Base-by-base conservation (phyloP, 2,329 filamentous ascomycete species). In the Nannizziopsis barbatae region DNA sequence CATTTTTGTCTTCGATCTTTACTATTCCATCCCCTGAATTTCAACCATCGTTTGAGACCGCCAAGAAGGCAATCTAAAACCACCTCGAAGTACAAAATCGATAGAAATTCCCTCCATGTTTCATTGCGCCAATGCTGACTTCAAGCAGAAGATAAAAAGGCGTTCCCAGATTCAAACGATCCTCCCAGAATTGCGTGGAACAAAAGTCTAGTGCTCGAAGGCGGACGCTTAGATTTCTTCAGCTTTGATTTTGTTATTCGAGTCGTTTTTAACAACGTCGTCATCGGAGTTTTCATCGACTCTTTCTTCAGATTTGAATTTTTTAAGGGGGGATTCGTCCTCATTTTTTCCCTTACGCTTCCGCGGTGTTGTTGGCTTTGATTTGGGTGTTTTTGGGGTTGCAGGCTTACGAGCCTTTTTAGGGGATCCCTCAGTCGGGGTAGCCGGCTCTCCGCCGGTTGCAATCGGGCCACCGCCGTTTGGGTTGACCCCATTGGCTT, bases 401-500 rank as follows among this genome's bases (percentile, higher is more conserved):
- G 33, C 43, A 44, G 36, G 52, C 44, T 60, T 57, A 49, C 60
- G 60, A 43, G 57, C 48, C 36, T 51, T 53, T 48, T 50, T 47
- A 22, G 46, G 47, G 9, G 61, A 61, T 45, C 55, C 36, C 8
- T 47, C 37, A 6, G 38, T 38, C 37, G 33, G 6, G 5, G 43
- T n/a, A 22, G 31, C 18, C 27, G 50, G 22, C 7, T 27, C 22
- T 4, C 22, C 22, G 7, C 22, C 7, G 22, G 22, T 27, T 27
- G 22, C 22, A 27, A 27, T 27, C 7, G 22, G 15, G 33, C 32
- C 31, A 40, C 27, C 43, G 17, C 55, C 55, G 42, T 50, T 53
- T 20, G 60, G 56, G 38, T 53, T 53, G 49, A 81, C 75, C 20
- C 71, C 72, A 54, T 80, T 69, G 7, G 73, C 65, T 60, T 81